Base-by-base conservation (phyloP, 225 moss, liverwort and hornwort species). In the Takakia lepidozioides region DNA sequence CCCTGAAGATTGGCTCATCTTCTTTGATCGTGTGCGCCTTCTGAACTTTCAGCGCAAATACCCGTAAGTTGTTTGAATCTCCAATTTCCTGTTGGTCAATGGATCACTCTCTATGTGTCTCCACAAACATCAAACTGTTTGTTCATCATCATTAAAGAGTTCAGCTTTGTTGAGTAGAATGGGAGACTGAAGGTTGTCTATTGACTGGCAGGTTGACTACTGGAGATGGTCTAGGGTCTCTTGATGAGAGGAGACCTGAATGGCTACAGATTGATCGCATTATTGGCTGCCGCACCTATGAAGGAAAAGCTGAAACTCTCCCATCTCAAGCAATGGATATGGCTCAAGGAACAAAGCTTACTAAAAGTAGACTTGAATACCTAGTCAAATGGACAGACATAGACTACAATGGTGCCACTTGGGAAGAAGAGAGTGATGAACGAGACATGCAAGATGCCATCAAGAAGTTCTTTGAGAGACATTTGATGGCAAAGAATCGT, bases 221-320 rank as follows among this genome's bases (percentile, higher is more conserved):
- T 55, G 71, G 58, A 66, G 60, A 43, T 43, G 65, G 57, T 51
- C 60, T 49, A 29, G 34, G 63, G 25, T 43, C 66, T 47, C 29
- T 70, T 67, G 87, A 92, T 77, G 84, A 87, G 57, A 73, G 82
- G 55, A 74, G 68, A 44, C 64, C 73, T 52, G 87, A 92, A 56
- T 92, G 91, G 91, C 51, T 80, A 56, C 36, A 61, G 35, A 68
- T 92, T 29, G 82, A 87, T 75, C 84, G 92, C 11, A 59, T 92
- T 27, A 80, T 92, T 62, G 69, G 67, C 45, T 84, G 79, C 57
- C 78, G 87, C 48, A 58, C 61, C 46, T 46, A 29, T 60, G 64
- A 48, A 50, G 63, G 54, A 39, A 40, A 50, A 34, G 45, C 27
- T 48, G 52, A 63, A 18, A 49, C 48, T 42, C 62, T 56, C 25